A percentile compares a stretch with the other conserved stretches of the same genome.
Conservation (phyloP, 2,329 filamentous ascomycete species). For the Amauroascus niger region DNA sequence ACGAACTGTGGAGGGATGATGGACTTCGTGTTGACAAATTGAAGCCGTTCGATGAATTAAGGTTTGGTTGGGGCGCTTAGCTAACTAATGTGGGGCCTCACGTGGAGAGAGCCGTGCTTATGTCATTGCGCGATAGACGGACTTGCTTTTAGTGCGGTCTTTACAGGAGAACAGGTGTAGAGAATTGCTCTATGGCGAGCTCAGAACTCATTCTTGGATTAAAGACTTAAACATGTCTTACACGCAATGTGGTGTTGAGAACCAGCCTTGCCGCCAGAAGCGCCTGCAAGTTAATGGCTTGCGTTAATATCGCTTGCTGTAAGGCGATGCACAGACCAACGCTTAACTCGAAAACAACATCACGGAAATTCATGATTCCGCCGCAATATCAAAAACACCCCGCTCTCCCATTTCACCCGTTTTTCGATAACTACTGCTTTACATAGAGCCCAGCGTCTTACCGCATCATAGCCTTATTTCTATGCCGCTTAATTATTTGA, state of each 20-base stretch:
- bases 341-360: neutral
- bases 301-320: neutral
- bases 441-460: neutral
- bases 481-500: neutral
- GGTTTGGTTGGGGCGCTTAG: conserved; percentile 4
- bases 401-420: neutral
- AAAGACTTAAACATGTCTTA: too few relatives aligned
- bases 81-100: neutral
- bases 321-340: neutral
- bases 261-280: too few relatives aligned
- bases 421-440: too few relatives aligned
- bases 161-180: too few relatives aligned
- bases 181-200: too few relatives aligned
- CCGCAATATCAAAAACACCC: neutral
- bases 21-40: conserved; percentile 3
- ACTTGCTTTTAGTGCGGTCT: too few relatives aligned
- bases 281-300: too few relatives aligned
- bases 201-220: too few relatives aligned
- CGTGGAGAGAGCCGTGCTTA: neutral
- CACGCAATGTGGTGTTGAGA: too few relatives aligned
- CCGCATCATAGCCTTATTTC: neutral
- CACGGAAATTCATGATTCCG: too few relatives aligned
- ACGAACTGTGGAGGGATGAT: conserved; percentile 1
- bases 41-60: conserved; percentile 7
- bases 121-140: too few relatives aligned